Evolutionary conservation across 805 yeast species (phyloP), one percentile per base, ranked within the genome.

Genomic region (Yarrowia osloensis): DNA sequence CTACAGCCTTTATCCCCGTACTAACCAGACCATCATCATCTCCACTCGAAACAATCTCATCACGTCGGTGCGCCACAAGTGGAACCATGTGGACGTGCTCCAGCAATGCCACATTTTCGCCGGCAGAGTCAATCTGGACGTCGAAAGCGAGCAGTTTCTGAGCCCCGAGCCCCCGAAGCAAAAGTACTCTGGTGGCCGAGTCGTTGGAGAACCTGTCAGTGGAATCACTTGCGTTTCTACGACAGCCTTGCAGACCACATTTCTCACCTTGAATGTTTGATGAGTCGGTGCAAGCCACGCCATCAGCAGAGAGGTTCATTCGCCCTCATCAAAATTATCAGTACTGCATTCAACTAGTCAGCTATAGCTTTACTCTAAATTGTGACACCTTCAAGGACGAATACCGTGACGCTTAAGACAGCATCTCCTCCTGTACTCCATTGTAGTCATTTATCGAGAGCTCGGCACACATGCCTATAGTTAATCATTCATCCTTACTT

Each of bases 71-170:
- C 21, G 61, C 4, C 61, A 54, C 44, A 54, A 35, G n/a, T 54
- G 61, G 61, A 37, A 54, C 44, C 61, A 54, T 24, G 44, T 35
- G 33, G 61, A 54, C 44, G 61, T 54, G 28, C 61, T 54, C 6
- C 61, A 37, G n/a, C 61, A 54, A 7, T 54, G 61, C 33, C 61
- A 54, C 31, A 37, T 54, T 17, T 24, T 54, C 44, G 44, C 35
- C 31, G 61, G 61, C 8, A 19, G 44, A 4, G 44, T 54, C 5
- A 11, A 9, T n/a, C 61, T 54, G n/a, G 17, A 17, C 4, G 31
- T 35, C 4, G 61, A 54, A 9, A 6, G 11, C 12, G 44, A 21
- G 3, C 31, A 35, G 44, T 54, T 54, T 8, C 44, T 54, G 9
- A 28, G n/a, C 12, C 17, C 33, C 19, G 12, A 54, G 2, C 42